Percentiles rank a stretch among this genome's conserved stretches.
Evolutionary conservation across 495 filamentous ascomycete genomes (phyloP).

Genomic region (Penicillium mononematosum): DNA sequence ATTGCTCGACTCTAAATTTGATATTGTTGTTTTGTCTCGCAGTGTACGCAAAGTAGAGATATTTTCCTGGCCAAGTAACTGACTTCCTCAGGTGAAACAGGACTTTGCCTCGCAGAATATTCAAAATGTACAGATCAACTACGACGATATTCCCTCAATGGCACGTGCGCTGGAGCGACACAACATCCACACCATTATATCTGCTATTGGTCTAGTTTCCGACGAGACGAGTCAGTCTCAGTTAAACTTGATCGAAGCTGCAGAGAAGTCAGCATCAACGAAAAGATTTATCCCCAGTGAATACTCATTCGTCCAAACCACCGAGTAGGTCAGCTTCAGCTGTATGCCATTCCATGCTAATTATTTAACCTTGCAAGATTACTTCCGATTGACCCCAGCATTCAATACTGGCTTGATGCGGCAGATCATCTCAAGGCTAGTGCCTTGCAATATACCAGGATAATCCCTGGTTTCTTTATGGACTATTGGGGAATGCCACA

Average conservation of each 20-base stretch:
- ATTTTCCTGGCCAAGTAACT: conserved; percentile 20
- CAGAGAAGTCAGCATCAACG: conserved; percentile 42
- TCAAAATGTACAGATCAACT: conserved; percentile 38
- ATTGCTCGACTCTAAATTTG: conserved; percentile 37
- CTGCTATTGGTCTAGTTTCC: conserved; percentile 40
- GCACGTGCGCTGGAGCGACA: conserved; percentile 43
- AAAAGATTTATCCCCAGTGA: conserved; percentile 52
- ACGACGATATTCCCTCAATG: conserved; percentile 39
- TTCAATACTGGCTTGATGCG: conserved; percentile 37
- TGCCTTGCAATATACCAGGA: conserved; percentile 47
- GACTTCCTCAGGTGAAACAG: conserved; percentile 13
- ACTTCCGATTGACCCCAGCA: conserved; percentile 36
- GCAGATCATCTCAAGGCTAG: conserved; percentile 26
- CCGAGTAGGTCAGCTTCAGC: conserved; percentile 24
- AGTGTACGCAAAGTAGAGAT: conserved; percentile 11
- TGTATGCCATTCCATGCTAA: not conserved
- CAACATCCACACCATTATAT: conserved; percentile 54
- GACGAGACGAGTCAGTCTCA: conserved; percentile 36
- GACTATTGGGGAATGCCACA: conserved; percentile 55
- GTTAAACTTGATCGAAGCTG: conserved; percentile 51
- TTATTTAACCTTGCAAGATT: conserved; percentile 18
- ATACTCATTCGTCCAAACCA: conserved; percentile 44
- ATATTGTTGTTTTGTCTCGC: conserved; percentile 47
- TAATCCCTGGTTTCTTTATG: conserved; percentile 54
- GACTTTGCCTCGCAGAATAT: conserved; percentile 9